phyloP scores from a whole-genome alignment of 2,329 filamentous ascomycete genomes.

The Diaporthe australafricana region DNA sequence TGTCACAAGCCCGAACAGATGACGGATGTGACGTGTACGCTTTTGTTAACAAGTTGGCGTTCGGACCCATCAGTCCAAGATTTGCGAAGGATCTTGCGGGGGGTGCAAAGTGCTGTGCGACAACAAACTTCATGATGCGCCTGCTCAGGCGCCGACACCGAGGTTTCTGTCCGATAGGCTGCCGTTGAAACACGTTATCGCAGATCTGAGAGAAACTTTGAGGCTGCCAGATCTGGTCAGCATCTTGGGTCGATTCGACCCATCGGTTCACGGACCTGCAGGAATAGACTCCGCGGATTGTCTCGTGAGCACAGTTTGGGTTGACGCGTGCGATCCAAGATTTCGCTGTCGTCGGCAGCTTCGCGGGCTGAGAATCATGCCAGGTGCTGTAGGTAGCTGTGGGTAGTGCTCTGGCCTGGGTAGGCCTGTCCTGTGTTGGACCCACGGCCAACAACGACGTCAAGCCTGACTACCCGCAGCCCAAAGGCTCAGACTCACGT shows the following conservation, averaged over 20 bases:
- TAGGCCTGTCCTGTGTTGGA: slow-evolving; percentile 1
- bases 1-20: not conserved
- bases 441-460: not conserved
- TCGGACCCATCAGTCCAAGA: slow-evolving; percentile 20
- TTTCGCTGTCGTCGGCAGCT: not conserved
- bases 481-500: not conserved
- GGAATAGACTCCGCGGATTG: not conserved
- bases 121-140: slow-evolving; percentile 17
- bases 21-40: not conserved
- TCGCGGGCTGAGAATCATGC: slow-evolving; percentile 15
- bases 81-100: slow-evolving; percentile 16
- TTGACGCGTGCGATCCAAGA: not conserved
- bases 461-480: slow-evolving; percentile 2
- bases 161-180: slow-evolving; percentile 23
- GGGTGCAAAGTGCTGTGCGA: slow-evolving; percentile 15
- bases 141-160: not conserved
- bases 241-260: slow-evolving; percentile 18
- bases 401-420: not conserved
- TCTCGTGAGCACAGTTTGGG: not conserved
- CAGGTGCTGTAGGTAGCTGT: not conserved
- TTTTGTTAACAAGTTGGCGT: not conserved
- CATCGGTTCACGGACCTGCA: slow-evolving; percentile 8
- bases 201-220: slow-evolving; percentile 21
- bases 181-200: slow-evolving; percentile 19
- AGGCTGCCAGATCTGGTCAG: slow-evolving; percentile 22